Conservation (phyloP, 2,329 filamentous ascomycete species). For the Fusarium guadeloupense region DNA sequence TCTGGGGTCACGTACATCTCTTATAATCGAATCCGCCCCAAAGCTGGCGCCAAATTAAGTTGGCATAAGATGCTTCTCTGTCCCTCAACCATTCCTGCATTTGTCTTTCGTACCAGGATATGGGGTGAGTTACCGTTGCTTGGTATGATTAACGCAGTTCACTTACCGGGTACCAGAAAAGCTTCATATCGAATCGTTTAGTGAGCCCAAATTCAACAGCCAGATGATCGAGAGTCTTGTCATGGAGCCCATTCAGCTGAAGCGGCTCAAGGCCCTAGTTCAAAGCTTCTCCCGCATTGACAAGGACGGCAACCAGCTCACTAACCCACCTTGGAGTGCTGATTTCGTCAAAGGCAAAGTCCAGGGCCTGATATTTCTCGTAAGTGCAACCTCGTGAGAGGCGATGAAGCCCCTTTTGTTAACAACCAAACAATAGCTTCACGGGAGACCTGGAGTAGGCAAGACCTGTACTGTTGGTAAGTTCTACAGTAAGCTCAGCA, state of each 20-base stretch:
- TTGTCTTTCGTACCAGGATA: not conserved
- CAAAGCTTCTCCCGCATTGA: slow-evolving; percentile 42
- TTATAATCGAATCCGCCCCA: not conserved
- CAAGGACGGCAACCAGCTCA: slow-evolving; percentile 20
- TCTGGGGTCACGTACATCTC: not conserved
- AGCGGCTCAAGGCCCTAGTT: not conserved
- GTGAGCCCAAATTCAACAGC: slow-evolving; percentile 40
- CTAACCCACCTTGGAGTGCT: slow-evolving; percentile 22
- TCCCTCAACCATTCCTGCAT: not conserved
- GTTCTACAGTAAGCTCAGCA: too few species aligned
- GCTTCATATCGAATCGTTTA: slow-evolving; percentile 38
- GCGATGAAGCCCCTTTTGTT: not conserved
- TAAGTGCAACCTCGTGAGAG: not conserved
- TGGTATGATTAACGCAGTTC: not conserved
- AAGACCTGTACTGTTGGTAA: slow-evolving; percentile 47
- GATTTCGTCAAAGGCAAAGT: slow-evolving; percentile 42
- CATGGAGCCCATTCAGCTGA: slow-evolving; percentile 36
- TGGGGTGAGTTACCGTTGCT: not conserved
- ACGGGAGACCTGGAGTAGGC: slow-evolving; percentile 39
- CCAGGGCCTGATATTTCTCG: slow-evolving; percentile 36
- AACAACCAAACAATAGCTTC: not conserved
- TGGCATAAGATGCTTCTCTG: not conserved
- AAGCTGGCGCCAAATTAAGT: not conserved
- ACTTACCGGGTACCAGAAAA: slow-evolving; percentile 16
- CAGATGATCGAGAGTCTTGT: slow-evolving; percentile 44